A percentile compares a stretch with the other conserved stretches of the same genome.
phyloP scores from a whole-genome alignment of 805 yeast species.

The Clavispora vitiphila region DNA sequence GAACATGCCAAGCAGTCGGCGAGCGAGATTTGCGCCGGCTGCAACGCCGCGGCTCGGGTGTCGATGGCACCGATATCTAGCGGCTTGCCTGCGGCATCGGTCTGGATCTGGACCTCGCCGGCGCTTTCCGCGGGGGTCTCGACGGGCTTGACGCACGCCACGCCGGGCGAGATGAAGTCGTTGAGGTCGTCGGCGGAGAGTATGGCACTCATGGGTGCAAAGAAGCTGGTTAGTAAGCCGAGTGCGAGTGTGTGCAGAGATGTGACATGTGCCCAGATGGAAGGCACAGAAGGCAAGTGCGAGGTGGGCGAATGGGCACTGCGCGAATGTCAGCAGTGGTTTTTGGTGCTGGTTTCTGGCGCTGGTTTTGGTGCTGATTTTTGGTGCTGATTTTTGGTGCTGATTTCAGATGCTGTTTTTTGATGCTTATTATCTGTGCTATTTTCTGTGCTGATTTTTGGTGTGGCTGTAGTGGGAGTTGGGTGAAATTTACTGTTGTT shows the following conservation, averaged over 20 bases:
- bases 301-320: too few relatives aligned
- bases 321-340: too few relatives aligned
- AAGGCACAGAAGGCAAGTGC: too few relatives aligned
- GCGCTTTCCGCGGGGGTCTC: conserved; percentile 35
- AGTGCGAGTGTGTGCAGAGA: neutral
- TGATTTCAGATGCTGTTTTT: too few relatives aligned
- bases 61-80: conserved; percentile 64
- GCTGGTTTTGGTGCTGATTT: too few relatives aligned
- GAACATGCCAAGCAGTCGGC: conserved; percentile 95
- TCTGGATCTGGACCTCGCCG: conserved; percentile 51
- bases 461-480: too few relatives aligned
- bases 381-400: too few relatives aligned
- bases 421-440: too few relatives aligned
- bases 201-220: conserved; percentile 67
- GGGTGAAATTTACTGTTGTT: too few relatives aligned
- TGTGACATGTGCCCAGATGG: too few relatives aligned
- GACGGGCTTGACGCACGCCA: conserved; percentile 90
- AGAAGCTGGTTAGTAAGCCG: neutral
- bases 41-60: conserved; percentile 45
- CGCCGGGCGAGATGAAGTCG: conserved; percentile 91
- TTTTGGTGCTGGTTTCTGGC: too few relatives aligned
- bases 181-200: conserved; percentile 86
- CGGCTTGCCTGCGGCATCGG: conserved; percentile 54
- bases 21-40: conserved; percentile 82
- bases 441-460: too few relatives aligned